These are phyloP conservation scores for Gaertneriomyces semiglobifer DNA, from an alignment of 192 early-diverging fungal genomes.

Conservation along the genomic window DNA sequence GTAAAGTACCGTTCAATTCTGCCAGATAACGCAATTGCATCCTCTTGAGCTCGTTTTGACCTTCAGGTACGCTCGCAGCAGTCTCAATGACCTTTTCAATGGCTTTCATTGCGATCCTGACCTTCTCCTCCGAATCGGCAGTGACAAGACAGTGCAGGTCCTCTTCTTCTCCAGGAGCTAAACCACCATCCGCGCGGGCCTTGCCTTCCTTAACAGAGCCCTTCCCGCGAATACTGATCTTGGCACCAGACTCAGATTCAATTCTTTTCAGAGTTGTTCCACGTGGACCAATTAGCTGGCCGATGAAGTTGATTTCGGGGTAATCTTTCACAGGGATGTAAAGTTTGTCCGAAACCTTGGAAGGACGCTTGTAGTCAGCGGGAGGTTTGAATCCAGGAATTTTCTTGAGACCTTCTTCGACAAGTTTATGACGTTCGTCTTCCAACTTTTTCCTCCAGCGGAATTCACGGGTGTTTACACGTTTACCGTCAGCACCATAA, in stretches of 20 bases:
- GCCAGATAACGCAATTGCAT: slow-evolving; percentile 93
- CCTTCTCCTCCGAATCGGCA: slow-evolving; percentile 85
- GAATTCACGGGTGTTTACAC: slow-evolving; percentile 91
- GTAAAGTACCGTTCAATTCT: slow-evolving; percentile 89
- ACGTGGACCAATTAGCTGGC: slow-evolving; percentile 89
- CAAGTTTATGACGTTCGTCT: slow-evolving; percentile 85
- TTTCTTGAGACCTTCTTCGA: slow-evolving; percentile 71
- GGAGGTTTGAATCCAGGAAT: slow-evolving; percentile 86
- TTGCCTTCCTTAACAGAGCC: slow-evolving; percentile 97
- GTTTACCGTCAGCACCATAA: slow-evolving; percentile 91
- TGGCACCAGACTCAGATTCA: slow-evolving; percentile 88
- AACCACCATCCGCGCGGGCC: slow-evolving; percentile 44
- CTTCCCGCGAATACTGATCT: slow-evolving; percentile 93
- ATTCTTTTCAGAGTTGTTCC: slow-evolving; percentile 96
- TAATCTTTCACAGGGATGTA: slow-evolving; percentile 94
- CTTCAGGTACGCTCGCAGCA: slow-evolving; percentile 84
- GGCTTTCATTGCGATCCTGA: slow-evolving; percentile 75
- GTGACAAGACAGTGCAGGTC: slow-evolving; percentile 86
- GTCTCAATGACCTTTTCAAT: slow-evolving; percentile 93
- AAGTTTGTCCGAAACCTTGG: slow-evolving; percentile 84
- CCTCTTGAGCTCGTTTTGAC: slow-evolving; percentile 92
- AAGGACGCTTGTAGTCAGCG: slow-evolving; percentile 80
- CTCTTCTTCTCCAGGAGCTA: slow-evolving; percentile 61
- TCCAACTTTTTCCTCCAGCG: slow-evolving; percentile 88
- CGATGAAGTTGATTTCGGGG: slow-evolving; percentile 98